phyloP scores from a whole-genome alignment of 495 filamentous ascomycete species.

The Penicillium antarcticum region DNA sequence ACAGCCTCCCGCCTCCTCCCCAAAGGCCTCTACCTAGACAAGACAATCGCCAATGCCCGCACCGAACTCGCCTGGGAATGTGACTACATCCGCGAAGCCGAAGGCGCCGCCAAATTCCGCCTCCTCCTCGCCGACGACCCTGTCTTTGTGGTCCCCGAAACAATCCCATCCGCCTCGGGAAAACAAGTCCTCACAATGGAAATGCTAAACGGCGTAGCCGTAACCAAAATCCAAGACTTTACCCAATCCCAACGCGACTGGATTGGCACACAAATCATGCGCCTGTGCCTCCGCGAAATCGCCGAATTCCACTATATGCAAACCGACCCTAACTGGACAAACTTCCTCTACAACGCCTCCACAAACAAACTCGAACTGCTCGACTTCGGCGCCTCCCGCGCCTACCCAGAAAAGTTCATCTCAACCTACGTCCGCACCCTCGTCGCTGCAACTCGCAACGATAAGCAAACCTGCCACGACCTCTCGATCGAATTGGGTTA shows the following conservation, averaged over 20 bases:
- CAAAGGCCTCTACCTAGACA: constrained; percentile 89
- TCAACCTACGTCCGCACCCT: constrained; percentile 72
- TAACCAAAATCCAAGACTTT: constrained; percentile 75
- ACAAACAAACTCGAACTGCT: constrained; percentile 81
- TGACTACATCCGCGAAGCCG: constrained; percentile 86
- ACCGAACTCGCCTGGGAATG: constrained; percentile 95
- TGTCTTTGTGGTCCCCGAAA: constrained; percentile 74
- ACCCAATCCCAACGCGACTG: constrained; percentile 83
- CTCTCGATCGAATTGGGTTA: constrained; percentile 86
- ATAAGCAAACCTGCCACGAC: constrained; percentile 57
- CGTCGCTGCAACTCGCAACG: constrained; percentile 67
- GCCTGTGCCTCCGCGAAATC: constrained; percentile 90
- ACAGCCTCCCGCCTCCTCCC: constrained; percentile 86
- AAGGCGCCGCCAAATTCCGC: constrained; percentile 70
- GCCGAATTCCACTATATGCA: constrained; percentile 96
- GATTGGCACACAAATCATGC: constrained; percentile 85
- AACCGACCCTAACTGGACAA: constrained; percentile 99
- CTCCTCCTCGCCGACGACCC: constrained; percentile 68
- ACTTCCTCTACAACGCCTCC: constrained; percentile 83
- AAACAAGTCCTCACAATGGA: constrained; percentile 91
- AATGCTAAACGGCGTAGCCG: constrained; percentile 80
- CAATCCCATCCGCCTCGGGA: constrained; percentile 77
- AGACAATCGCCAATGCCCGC: constrained; percentile 96
- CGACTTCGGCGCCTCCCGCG: constrained; percentile 91
- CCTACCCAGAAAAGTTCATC: constrained; percentile 78